Evolutionary conservation across 2,329 filamentous ascomycete species (phyloP), one percentile per base, ranked within the genome.

Genomic region (Stagonosporopsis cucurbitacearum): DNA sequence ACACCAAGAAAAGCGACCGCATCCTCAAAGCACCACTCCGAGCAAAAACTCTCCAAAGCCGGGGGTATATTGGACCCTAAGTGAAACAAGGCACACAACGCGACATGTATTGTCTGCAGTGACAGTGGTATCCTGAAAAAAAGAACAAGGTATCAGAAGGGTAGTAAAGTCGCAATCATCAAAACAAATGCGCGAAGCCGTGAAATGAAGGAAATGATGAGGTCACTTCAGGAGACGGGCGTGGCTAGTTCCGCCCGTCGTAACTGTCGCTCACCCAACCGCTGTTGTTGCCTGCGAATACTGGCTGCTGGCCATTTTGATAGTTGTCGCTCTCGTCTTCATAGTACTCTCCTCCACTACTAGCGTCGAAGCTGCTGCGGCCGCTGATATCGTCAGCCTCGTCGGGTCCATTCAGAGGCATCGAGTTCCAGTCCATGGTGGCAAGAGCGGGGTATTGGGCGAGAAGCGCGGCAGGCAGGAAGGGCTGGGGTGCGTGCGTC

Each of bases 391-490:
- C 90, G 47, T 79, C 80, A 30, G 82, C 79, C 41, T 83, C 82
- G 17, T 86, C 86, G 6, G 82, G 69, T 23, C 75, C 78, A 4
- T 81, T 81, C n/a, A 88, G 84, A 37, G 88, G 84, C 71, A 96
- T 84, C 49, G 88, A 84, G 17, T 84, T 84, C 93, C 94, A 98
- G 70, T 94, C 93, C 72, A 98, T 84, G 50, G 88, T 89, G 22
- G 93, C 92, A n/a, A 99, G 80, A 4, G 92, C 93, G 12, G 95
- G 95, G 75, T 97, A 98, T 70, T 98, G 95, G 17, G 90, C 90
- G 35, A 98, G 80, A 45, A 99, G 80, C 1, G 94, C 94, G 4
- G 91, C 90, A 1, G 95, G 95, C n/a, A 98, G 82, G 33, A 84
- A 80, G 64, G 70, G 67, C 22, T 63, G 63, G 20, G 68, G 54